A percentile compares a stretch with the other conserved stretches of the same genome.
Evolutionary conservation across 305 asterid species (phyloP).

Genomic region (Fraxinus greggii): DNA sequence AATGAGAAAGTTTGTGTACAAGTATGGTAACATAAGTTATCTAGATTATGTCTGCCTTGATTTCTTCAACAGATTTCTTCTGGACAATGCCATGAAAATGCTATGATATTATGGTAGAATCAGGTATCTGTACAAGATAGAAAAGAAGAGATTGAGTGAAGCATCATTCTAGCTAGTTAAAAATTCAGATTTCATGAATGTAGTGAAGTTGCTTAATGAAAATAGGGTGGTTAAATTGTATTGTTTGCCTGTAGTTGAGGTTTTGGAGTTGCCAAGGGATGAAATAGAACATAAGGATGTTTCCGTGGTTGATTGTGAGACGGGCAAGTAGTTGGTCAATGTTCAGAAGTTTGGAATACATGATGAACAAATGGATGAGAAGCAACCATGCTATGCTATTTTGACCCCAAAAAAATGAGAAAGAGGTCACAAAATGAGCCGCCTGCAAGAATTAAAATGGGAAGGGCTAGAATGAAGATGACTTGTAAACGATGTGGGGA

Average conservation of each 20-base stretch:
- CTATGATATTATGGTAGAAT: neutral
- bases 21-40: too few species aligned
- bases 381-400: too few species aligned
- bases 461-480: too few species aligned
- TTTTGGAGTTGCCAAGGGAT: neutral
- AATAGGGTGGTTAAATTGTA: neutral
- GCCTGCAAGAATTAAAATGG: too few species aligned
- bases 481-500: too few species aligned
- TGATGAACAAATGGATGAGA: too few species aligned
- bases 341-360: neutral
- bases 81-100: neutral
- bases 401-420: too few species aligned
- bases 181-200: neutral
- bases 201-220: neutral
- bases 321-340: neutral
- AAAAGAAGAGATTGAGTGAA: neutral
- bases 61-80: neutral
- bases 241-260: neutral
- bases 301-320: neutral
- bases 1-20: too few species aligned
- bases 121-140: neutral
- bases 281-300: neutral
- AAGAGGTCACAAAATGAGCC: too few species aligned
- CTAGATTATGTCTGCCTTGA: too few species aligned
- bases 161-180: neutral